Conservation (phyloP, 2,329 filamentous ascomycete genomes). For the Fusarium pininemorale region DNA sequence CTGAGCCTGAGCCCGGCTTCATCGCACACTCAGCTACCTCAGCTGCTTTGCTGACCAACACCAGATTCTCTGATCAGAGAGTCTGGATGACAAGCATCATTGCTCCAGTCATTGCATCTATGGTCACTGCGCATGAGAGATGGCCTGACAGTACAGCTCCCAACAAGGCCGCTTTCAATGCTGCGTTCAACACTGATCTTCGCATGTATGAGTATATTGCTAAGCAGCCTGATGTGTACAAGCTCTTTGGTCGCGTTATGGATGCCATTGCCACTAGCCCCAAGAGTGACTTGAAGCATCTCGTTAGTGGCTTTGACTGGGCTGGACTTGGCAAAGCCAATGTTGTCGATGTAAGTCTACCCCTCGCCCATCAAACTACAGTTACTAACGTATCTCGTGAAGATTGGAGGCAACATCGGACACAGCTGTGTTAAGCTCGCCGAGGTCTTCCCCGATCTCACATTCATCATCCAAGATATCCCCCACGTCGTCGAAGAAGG, state of each 20-base stretch:
- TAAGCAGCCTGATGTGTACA: neutral
- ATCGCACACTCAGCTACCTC: neutral
- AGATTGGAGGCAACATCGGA: neutral
- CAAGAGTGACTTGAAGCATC: neutral
- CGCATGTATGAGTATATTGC: neutral
- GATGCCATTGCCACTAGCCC: neutral
- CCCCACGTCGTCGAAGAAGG: neutral
- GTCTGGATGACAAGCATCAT: neutral
- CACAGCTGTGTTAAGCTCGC: neutral
- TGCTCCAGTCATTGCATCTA: neutral
- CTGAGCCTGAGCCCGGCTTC: neutral
- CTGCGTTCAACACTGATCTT: neutral
- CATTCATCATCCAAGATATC: neutral
- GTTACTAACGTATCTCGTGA: fast-evolving
- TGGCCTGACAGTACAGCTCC: neutral
- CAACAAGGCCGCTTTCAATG: neutral
- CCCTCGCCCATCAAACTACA: fast-evolving
- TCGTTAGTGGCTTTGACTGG: neutral
- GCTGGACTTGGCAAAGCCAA: neutral
- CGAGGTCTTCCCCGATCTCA: neutral
- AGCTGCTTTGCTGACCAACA: neutral
- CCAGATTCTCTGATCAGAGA: neutral
- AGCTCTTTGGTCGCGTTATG: neutral
- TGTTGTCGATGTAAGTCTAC: neutral
- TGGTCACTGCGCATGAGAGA: neutral